Evolutionary conservation across 805 yeast genomes (phyloP), one percentile per base, ranked within the genome.

Genomic region (Trichomonascus vanleenenianus): DNA sequence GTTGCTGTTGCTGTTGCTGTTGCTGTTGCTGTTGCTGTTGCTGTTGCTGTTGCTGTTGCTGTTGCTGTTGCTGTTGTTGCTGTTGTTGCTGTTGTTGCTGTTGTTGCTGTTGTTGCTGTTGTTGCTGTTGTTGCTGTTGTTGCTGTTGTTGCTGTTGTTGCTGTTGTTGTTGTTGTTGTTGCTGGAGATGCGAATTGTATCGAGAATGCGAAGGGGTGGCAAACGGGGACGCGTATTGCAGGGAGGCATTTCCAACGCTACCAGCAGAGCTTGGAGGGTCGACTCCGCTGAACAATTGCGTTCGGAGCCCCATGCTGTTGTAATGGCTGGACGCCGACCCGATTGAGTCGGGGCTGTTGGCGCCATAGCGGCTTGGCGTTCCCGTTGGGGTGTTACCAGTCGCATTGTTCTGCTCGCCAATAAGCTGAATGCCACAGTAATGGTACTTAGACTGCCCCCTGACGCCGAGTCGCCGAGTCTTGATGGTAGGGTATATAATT

Each of bases 391-490:
- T 42, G 54, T 53, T 14, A 11, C 52, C 54, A 8, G 50, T 45
- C 11, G 53, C 42, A 20, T 45, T 39, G 41, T 49, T 43, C 15
- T 44, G 49, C 52, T 67, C 70, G 19, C 67, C 72, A 7, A 70
- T 56, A 50, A 68, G 64, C 51, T 72, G 73, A 43, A 88, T 71
- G 2, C 95, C 95, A 62, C 91, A 83, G 58, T 85, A 87, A 60
- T 86, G 94, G 62, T 88, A 88, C 59, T 83, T 83, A 16, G 91
- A 79, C 57, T 81, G 83, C 2, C 89, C 89, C 42, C 95, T 71
- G 61, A 81, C 77, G 1, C 96, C 96, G 44, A 87, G 67, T 44
- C 96, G 72, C 51, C 94, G 73, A 0, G 93, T 83, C 27, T 79
- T 78, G 50, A 85, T 67, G 45, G 70, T 68, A 0, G 95, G 93